phyloP scores from a whole-genome alignment of 768 basidiomycete species.

The Clavaria fumosa region DNA sequence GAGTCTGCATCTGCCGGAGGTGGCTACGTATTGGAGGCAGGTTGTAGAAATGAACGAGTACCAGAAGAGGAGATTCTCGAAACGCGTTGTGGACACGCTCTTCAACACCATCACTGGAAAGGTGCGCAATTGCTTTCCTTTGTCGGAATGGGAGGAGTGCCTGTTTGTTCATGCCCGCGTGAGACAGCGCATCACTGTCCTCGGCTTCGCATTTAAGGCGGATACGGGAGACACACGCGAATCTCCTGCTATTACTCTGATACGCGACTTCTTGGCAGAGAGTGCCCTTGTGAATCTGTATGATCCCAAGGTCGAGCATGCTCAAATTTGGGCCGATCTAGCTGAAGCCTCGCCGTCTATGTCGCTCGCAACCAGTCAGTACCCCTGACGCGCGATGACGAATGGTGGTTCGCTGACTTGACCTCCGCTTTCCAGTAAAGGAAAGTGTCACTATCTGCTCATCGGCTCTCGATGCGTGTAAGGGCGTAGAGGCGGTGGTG shows the following conservation, averaged over 20 bases:
- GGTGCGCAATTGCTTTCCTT: constrained; percentile 33
- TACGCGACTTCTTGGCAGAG: constrained; percentile 87
- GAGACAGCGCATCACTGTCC: constrained; percentile 75
- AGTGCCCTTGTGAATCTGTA: constrained; percentile 77
- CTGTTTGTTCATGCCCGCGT: not conserved
- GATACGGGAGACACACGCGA: constrained; percentile 99
- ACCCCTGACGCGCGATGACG: no score
- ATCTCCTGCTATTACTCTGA: constrained; percentile 86
- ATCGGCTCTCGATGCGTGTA: constrained; percentile 79
- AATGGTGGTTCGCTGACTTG: no score
- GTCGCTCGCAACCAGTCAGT: constrained; percentile 53
- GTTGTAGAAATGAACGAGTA: constrained; percentile 99
- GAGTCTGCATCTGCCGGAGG: constrained; percentile 87
- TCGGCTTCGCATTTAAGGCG: constrained; percentile 98
- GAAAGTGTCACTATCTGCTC: constrained; percentile 69
- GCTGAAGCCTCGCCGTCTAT: constrained; percentile 49
- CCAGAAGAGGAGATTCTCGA: constrained; percentile 92
- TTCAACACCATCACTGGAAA: constrained; percentile 98
- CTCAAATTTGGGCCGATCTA: constrained; percentile 81
- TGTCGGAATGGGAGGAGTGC: no score
- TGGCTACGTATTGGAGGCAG: constrained; percentile 94
- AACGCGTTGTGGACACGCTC: constrained; percentile 89
- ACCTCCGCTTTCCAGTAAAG: no score
- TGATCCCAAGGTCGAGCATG: constrained; percentile 76
- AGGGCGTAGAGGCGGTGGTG: constrained; percentile 81